These are phyloP conservation scores for Vitis cinerea DNA, from an alignment of 164 flowering plant genomes.

Conservation along the genomic window DNA sequence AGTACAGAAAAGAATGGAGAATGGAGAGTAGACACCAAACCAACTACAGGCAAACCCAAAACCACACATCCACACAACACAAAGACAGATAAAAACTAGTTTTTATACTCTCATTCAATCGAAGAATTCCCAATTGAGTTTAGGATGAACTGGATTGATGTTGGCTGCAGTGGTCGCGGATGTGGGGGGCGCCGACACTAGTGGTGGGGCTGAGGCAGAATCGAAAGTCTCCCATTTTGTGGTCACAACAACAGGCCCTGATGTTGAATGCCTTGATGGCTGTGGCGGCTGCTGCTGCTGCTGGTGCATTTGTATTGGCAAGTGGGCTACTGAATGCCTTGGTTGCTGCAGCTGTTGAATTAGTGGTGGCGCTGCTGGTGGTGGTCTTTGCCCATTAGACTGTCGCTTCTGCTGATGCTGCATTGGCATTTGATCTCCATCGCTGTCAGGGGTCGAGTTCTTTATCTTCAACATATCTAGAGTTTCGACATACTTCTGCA, in stretches of 20 bases:
- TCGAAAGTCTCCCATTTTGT: conserved; percentile 88
- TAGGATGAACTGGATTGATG: conserved; percentile 23
- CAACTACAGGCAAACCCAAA: conserved; percentile 20
- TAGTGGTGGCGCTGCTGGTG: conserved; percentile 17
- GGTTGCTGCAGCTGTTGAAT: conserved; percentile 12
- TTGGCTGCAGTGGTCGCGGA: conserved; percentile 23
- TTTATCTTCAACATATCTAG: conserved; percentile 62
- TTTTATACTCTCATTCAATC: conserved; percentile 16
- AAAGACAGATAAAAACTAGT: conserved; percentile 6
- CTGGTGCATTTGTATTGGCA: background rate
- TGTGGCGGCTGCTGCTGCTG: conserved; percentile 15
- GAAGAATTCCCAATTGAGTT: conserved; percentile 53
- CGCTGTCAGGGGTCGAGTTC: conserved; percentile 37
- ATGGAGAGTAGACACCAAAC: conserved; percentile 24
- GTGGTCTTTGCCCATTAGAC: conserved; percentile 23
- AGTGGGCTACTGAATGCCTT: conserved; percentile 12
- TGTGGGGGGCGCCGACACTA: conserved; percentile 17
- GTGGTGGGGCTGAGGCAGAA: conserved; percentile 23
- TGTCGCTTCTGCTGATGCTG: conserved; percentile 22
- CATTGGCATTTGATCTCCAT: conserved; percentile 24
- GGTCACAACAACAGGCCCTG: conserved; percentile 57
- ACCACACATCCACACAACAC: conserved; percentile 29
- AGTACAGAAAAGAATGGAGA: conserved; percentile 45
- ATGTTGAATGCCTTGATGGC: conserved; percentile 23
- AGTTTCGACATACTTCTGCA: conserved; percentile 83